Base-by-base conservation (phyloP, 2,329 filamentous ascomycete species). In the Triangularia verruculosa region DNA sequence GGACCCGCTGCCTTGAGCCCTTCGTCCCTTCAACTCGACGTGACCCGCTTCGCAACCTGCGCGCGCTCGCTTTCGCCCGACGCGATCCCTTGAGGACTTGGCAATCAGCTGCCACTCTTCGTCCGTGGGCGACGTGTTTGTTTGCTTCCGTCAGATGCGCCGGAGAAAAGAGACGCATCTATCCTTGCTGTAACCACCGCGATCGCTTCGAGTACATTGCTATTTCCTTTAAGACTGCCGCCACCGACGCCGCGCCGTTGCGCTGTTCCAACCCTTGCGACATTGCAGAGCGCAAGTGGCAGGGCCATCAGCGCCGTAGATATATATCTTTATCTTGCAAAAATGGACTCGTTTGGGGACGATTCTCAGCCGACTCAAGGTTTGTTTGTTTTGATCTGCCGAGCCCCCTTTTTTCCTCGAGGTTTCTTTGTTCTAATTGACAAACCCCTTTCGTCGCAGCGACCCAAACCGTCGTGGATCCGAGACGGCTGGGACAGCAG, bases 391-490 rank as follows among this genome's bases (percentile, higher is more conserved):
- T 47, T 30, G 27, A 58, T 17, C n/a, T 34, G 11, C 3, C 15
- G 27, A 39, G 27, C 15, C 32, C 22, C 24, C 17, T 32, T 13
- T 24, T n/a, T 20, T 47, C 24, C 47, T 57, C 32, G 22, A 13
- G 25, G 22, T 54, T 24, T 54, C 51, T 54, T 54, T 15, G 51
- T 54, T 25, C 51, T 54, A 17, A 54, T 28, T 54, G 25, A 54
- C n/a, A 4, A 17, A 47, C 39, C n/a, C 39, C 39, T 47, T 47
- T 47, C 39, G 56, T 24, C 20, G 24, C 68, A 86, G 88, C 89
- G 62, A 96, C 93, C 15, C 93, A 96, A 74, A 88, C 87, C 73
- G 86, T 90, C 71, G 80, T 93, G 68, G 93, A 97, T 74, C 92
- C 92, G 47, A 86, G 92, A 67, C 88, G 92, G 61, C 75, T 91